Percentiles rank a stretch among this genome's conserved stretches.
These are phyloP conservation scores for Effrenium voratum DNA, from an alignment of 73 alveolate genomes.

Conservation along the genomic window DNA sequence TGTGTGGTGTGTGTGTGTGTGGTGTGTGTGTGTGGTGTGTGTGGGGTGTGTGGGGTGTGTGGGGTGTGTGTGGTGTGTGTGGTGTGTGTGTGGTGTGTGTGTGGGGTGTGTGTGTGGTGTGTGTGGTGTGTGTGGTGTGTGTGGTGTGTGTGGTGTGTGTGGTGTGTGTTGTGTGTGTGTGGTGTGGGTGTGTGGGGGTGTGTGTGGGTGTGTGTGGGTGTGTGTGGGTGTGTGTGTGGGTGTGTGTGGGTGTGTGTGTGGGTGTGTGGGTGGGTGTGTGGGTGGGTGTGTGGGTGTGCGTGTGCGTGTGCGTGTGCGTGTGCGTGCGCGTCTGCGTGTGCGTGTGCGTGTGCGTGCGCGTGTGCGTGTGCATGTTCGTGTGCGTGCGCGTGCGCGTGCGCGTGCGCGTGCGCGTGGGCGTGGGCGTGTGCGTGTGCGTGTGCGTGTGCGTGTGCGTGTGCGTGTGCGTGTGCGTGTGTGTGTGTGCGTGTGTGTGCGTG, in stretches of 20 bases:
- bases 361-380: background rate
- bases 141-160: no score
- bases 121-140: no score
- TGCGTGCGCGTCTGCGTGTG: background rate
- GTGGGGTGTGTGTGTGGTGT: no score
- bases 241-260: background rate
- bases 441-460: background rate
- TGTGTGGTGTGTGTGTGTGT: no score
- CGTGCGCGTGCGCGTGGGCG: background rate
- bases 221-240: background rate
- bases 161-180: background rate
- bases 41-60: no score
- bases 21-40: no score
- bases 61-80: no score
- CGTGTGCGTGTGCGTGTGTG: background rate
- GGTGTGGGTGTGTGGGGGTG: background rate
- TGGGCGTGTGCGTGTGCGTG: background rate
- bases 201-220: background rate
- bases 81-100: no score
- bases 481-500: background rate
- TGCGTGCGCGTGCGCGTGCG: background rate
- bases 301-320: background rate
- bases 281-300: background rate
- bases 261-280: background rate
- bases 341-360: background rate